These are phyloP conservation scores for Prunus fruticosa DNA, from an alignment of 306 rosid genomes.

Conservation along the genomic window DNA sequence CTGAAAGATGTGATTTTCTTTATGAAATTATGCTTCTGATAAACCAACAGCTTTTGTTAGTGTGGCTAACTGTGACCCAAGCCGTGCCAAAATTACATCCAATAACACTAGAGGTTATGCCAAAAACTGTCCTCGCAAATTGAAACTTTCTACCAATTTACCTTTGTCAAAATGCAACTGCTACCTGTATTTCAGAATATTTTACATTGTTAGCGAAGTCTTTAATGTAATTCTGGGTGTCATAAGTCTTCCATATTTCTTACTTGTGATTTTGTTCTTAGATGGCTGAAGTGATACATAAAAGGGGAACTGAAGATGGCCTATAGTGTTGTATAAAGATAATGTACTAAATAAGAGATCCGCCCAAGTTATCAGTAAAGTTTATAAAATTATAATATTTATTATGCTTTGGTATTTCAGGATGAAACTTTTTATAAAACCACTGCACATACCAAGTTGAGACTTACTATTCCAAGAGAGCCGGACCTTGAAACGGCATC, in stretches of 20 bases:
- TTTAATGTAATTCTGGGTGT: neutral
- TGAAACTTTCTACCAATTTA: neutral
- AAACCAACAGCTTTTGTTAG: neutral
- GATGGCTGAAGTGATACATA: neutral
- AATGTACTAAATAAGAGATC: neutral
- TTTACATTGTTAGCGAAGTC: neutral
- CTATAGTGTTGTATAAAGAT: neutral
- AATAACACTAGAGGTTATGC: neutral
- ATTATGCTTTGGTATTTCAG: constrained; percentile 37
- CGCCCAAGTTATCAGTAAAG: neutral
- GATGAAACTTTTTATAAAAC: constrained; percentile 53
- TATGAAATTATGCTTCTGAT: neutral
- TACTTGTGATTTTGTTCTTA: neutral
- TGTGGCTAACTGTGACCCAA: neutral
- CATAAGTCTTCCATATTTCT: neutral
- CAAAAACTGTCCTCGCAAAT: neutral
- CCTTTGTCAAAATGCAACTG: neutral
- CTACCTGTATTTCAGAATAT: neutral
- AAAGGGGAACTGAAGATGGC: constrained; percentile 2
- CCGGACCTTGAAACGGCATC: constrained; percentile 82
- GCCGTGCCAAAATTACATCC: neutral
- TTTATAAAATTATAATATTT: neutral
- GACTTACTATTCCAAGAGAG: constrained; percentile 83
- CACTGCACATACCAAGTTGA: constrained; percentile 48
- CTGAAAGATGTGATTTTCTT: neutral